Evolutionary conservation across 73 alveolate genomes (phyloP).

Genomic region (Paramecium caudatum): DNA sequence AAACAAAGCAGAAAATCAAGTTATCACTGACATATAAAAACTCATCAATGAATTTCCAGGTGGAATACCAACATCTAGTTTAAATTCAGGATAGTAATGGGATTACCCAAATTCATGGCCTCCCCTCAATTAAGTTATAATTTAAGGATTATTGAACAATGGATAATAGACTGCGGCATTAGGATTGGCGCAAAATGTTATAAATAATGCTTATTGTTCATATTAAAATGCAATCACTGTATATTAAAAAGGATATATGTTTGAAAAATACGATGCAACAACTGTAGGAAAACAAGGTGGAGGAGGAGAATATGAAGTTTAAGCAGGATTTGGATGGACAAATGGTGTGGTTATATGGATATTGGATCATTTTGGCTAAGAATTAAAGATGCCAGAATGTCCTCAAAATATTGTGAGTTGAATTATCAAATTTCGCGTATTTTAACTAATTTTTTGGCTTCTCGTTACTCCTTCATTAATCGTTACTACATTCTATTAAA

Average conservation of each 20-base stretch:
- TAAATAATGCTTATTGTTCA: slow-evolving; percentile 51
- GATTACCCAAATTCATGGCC: slow-evolving; percentile 68
- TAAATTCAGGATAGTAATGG: slow-evolving; percentile 37
- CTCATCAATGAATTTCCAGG: slow-evolving; percentile 18
- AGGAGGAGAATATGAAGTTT: slow-evolving; percentile 71
- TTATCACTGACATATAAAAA: neutral
- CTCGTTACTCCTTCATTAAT: neutral
- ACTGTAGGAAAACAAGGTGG: slow-evolving; percentile 51
- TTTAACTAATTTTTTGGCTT: neutral
- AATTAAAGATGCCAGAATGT: slow-evolving; percentile 32
- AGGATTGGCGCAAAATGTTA: neutral
- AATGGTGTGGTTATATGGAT: slow-evolving; percentile 64
- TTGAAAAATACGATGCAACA: slow-evolving; percentile 64
- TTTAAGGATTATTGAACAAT: slow-evolving; percentile 38
- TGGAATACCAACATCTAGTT: slow-evolving; percentile 19
- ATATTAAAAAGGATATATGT: slow-evolving; percentile 57
- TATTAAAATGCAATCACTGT: neutral
- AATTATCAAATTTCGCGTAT: too few relatives aligned
- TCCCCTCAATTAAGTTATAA: slow-evolving; percentile 42
- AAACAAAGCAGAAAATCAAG: neutral
- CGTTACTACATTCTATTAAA: neutral
- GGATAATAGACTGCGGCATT: neutral
- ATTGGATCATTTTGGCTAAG: slow-evolving; percentile 15
- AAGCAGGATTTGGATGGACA: slow-evolving; percentile 70
- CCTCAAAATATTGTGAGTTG: too few relatives aligned